A percentile compares a stretch with the other conserved stretches of the same genome.
These are phyloP conservation scores for Trichoderma sp. DNA, from an alignment of 2,329 filamentous ascomycete genomes.

Conservation along the genomic window DNA sequence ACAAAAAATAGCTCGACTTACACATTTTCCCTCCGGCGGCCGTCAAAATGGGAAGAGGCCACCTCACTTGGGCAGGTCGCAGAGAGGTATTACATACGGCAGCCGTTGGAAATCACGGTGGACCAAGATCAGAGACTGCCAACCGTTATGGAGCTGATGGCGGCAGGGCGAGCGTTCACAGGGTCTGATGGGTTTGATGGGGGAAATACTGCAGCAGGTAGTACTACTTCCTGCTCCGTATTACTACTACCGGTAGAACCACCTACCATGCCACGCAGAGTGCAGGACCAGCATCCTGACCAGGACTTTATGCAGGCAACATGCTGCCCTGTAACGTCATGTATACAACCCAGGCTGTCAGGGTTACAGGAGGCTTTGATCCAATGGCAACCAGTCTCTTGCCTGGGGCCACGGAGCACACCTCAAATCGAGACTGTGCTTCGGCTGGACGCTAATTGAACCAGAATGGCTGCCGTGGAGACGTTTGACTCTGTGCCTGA, in stretches of 20 bases:
- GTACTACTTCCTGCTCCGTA: not conserved
- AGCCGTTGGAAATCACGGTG: not conserved
- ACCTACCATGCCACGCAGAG: not conserved
- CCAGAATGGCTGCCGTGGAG: not conserved
- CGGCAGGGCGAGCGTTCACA: not conserved
- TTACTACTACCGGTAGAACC: not conserved
- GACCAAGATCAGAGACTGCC: not conserved
- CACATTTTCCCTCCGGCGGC: not conserved
- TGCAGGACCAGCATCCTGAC: not conserved
- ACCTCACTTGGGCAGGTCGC: slow-evolving; percentile 5
- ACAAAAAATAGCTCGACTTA: not conserved
- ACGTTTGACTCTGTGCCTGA: not conserved
- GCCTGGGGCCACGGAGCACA: not conserved
- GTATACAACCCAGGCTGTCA: not conserved
- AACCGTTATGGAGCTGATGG: slow-evolving; percentile 1
- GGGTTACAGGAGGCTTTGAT: not conserved
- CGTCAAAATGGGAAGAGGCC: not conserved
- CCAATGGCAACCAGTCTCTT: not conserved
- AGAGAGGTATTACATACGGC: not conserved
- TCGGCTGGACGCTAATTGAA: not conserved
- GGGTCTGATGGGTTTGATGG: not conserved
- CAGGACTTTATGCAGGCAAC: slow-evolving; percentile 7
- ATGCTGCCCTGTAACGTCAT: slow-evolving; percentile 6
- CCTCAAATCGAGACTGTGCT: not conserved
- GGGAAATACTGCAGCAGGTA: not conserved